Conservation (phyloP, 192 early-diverging fungal genomes). For the Glomus cerebriforme region DNA sequence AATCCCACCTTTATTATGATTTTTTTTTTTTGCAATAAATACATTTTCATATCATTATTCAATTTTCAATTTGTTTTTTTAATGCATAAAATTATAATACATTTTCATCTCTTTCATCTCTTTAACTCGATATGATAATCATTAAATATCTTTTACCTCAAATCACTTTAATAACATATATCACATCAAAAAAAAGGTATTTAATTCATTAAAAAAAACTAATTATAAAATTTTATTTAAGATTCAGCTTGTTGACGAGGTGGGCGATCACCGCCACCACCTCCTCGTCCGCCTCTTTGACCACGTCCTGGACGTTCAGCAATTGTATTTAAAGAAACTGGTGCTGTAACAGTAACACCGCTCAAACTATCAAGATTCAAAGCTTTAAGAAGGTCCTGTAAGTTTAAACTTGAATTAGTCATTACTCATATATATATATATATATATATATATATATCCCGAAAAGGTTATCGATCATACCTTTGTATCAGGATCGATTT, state of each 20-base stretch:
- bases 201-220: too few species aligned
- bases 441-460: neutral
- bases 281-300: neutral
- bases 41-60: too few species aligned
- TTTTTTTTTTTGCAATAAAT: too few species aligned
- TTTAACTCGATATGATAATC: too few species aligned
- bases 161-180: too few species aligned
- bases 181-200: too few species aligned
- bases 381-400: constrained; percentile 89
- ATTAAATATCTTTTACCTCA: too few species aligned
- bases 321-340: constrained; percentile 35
- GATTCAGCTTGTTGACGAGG: constrained; percentile 14
- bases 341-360: constrained; percentile 72
- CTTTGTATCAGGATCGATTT: constrained; percentile 94
- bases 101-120: too few species aligned
- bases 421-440: neutral
- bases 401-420: constrained; percentile 4
- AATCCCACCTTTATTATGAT: too few species aligned
- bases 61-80: too few species aligned
- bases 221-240: too few species aligned
- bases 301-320: constrained; percentile 41
- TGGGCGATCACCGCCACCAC: neutral
- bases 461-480: constrained; percentile 42
- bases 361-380: constrained; percentile 93
- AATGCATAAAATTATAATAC: too few species aligned